Percentiles rank a stretch among this genome's conserved stretches.
Conservation (phyloP, 768 basidiomycete genomes). For the Cystobasidium onofrii region DNA sequence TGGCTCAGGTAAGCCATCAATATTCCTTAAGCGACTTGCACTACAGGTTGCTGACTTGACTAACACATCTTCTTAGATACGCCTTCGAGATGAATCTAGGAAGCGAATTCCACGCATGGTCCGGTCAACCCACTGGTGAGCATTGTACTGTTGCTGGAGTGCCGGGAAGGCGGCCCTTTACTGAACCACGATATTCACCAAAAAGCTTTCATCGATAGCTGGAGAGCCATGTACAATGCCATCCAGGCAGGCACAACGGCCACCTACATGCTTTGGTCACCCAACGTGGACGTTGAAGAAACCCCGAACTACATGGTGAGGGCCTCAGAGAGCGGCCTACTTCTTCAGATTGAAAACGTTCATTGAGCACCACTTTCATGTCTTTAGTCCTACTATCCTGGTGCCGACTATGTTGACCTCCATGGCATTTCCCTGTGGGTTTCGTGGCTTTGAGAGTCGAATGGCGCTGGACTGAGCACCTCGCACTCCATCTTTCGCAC, state of each 20-base stretch:
- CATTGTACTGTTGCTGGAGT: not conserved
- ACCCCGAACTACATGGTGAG: not conserved
- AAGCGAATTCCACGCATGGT: not conserved
- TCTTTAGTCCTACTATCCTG: not conserved
- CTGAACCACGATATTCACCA: too few relatives aligned
- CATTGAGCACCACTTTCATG: too few relatives aligned
- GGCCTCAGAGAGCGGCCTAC: too few relatives aligned
- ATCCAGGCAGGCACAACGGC: not conserved
- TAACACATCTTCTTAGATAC: not conserved
- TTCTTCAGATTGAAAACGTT: too few relatives aligned
- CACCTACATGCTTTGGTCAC: slow-evolving; percentile 4
- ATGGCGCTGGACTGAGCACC: not conserved
- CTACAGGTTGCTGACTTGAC: not conserved
- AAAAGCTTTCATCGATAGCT: slow-evolving; percentile 6
- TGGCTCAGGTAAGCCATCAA: not conserved
- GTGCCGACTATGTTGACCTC: not conserved
- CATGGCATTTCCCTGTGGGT: not conserved
- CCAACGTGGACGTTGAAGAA: not conserved
- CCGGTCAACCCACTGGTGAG: not conserved
- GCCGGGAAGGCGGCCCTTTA: too few relatives aligned
- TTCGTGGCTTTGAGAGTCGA: not conserved
- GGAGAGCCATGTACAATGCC: not conserved
- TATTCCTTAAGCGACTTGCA: too few relatives aligned
- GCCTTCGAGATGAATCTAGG: slow-evolving; percentile 12
- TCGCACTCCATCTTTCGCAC: not conserved